Base-by-base conservation (phyloP, 768 basidiomycete species). In the Boletus eberwhitei region DNA sequence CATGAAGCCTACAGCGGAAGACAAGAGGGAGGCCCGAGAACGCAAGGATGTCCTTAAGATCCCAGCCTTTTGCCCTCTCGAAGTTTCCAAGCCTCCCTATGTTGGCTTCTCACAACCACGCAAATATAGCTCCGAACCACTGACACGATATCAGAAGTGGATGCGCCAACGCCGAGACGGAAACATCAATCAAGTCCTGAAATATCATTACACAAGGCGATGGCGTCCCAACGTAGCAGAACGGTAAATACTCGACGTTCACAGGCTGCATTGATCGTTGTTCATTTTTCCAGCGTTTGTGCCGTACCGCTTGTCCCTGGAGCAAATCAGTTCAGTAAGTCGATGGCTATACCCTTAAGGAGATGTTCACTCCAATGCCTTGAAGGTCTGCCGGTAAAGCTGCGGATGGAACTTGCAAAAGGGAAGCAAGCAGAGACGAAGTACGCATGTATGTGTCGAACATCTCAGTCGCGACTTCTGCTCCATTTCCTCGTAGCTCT, bases 161-260 rank as follows among this genome's bases (percentile, higher is more conserved):
- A 69, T 73, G 48, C 73, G 79, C n/a, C 60, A 60, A 47, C 26
- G 19, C 38, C 56, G 8, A 54, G 48, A 65, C 47, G 47, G 64
- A 41, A 52, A 5, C 9, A 39, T 45, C 38, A 62, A 70, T 19
- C 60, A 66, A 8, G 46, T 71, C 17, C 76, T 90, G 13, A 59
- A 66, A 16, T 77, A 81, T 31, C 88, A 91, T 54, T 85, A 85
- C 55, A 82, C 87, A 0, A 71, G 64, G 38, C 61, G 71, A 26
- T 83, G 76, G 61, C 45, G 67, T 5, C 37, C 69, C 11, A 63
- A 48, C 7, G 52, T 81, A 7, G 73, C 84, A 9, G 86, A 90
- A 69, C 75, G 80, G 78, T 84, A 61, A 62, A 75, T 72, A 26
- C 11, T 13, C 19, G 7, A 19, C 11, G 13, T 48, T 38, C 21